Conservation (phyloP, 2,329 filamentous ascomycete genomes). For the Xylariaceae sp. region DNA sequence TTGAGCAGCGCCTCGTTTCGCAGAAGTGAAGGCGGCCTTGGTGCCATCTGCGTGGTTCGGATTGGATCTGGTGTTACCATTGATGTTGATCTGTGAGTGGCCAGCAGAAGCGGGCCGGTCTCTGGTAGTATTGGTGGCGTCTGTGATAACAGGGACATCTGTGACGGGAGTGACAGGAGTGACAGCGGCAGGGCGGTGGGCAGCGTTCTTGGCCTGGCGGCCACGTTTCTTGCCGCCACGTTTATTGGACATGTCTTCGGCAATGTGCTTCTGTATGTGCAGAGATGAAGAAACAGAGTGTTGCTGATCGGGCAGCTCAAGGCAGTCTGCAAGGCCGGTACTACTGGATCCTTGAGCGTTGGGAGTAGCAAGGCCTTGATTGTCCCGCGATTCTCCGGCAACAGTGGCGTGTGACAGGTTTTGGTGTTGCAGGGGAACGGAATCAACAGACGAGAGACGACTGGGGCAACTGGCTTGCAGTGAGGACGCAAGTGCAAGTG, state of each 20-base stretch:
- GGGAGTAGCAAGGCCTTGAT: neutral
- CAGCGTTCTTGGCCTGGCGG: slow-evolving; percentile 16
- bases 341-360: neutral
- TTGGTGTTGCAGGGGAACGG: slow-evolving; percentile 5
- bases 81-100: slow-evolving; percentile 18
- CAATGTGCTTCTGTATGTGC: slow-evolving; percentile 9
- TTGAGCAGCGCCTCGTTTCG: slow-evolving; percentile 13
- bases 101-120: slow-evolving; percentile 10
- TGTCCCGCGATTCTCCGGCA: slow-evolving; percentile 2
- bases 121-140: slow-evolving; percentile 9
- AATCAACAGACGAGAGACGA: neutral
- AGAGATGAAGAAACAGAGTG: slow-evolving; percentile 9
- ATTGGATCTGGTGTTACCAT: slow-evolving; percentile 24
- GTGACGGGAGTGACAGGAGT: slow-evolving; percentile 6
- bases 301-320: slow-evolving; percentile 12
- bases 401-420: slow-evolving; percentile 6
- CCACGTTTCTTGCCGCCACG: slow-evolving; percentile 28
- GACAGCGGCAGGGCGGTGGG: slow-evolving; percentile 3
- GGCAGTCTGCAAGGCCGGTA: neutral
- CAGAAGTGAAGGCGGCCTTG: slow-evolving; percentile 15
- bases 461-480: neutral
- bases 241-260: slow-evolving; percentile 26
- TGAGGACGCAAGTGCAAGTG: neutral
- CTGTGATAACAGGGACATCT: slow-evolving; percentile 5
- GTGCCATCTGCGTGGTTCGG: slow-evolving; percentile 17